Evolutionary conservation across 2,329 filamentous ascomycete species (phyloP), one percentile per base, ranked within the genome.

Genomic region (Cercospora berteroae): DNA sequence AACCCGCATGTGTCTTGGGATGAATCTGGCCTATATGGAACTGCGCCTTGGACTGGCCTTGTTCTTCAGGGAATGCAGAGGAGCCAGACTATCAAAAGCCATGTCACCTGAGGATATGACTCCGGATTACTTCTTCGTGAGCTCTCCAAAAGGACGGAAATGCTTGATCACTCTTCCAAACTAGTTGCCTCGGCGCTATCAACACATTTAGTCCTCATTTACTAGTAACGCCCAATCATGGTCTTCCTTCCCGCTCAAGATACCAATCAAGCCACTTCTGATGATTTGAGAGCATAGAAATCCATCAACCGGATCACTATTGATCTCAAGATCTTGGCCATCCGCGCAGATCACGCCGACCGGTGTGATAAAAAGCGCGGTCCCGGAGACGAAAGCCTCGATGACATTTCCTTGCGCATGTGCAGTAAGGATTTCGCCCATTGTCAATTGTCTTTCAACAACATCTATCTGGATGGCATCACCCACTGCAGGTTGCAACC

Each of bases 371-470:
- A 82, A 83, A 74, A 78, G 81, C 67, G 93, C 93, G 70, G 93
- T 96, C 27, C 93, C 93, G 36, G 90, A 87, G 10, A 90, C 91
- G 76, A 96, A 97, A 1, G 91, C 86, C 81, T 96, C 93, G 13
- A 96, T 78, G 12, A 71, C 39, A 10, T 69, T 67, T 12, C 69
- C 70, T 9, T 71, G 63, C 6, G 42, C 42, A 27, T 67, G 59
- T 8, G 72, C 71, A 29, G 71, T 66, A 4, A 60, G 12, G 5
- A 74, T 12, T 52, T 74, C 67, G n/a, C n/a, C 33, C 27, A 71
- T 70, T 10, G 71, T 72, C 52, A 72, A 66, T 44, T 70, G 59
- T 25, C 70, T 66, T 57, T 73, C 71, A 12, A 70, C 67, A 4
- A 73, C 67, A 25, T 74, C 71, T 13, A 73, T 58, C 8, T 71